Evolutionary conservation across 495 filamentous ascomycete species (phyloP).

Genomic region (Articulospora tetracladia): DNA sequence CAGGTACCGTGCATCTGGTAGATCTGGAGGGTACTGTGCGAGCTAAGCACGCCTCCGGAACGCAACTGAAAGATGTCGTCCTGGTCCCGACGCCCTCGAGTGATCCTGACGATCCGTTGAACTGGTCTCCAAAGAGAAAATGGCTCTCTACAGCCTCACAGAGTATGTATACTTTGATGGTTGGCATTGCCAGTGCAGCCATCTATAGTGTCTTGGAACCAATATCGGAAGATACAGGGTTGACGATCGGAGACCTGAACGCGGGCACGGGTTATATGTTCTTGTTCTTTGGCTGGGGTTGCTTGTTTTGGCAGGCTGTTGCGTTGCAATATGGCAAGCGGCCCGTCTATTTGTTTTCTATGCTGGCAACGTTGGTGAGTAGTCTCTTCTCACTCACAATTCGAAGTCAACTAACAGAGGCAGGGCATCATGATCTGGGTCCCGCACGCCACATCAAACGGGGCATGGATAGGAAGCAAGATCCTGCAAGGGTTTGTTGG

Average conservation of each 20-base stretch:
- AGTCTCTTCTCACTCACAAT: neutral
- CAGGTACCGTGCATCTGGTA: slow-evolving; percentile 31
- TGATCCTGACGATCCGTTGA: slow-evolving; percentile 59
- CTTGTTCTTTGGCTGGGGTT: slow-evolving; percentile 48
- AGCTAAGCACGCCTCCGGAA: slow-evolving; percentile 35
- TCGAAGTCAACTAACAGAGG: neutral
- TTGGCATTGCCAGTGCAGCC: slow-evolving; percentile 26
- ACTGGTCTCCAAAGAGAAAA: slow-evolving; percentile 56
- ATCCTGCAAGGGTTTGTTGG: slow-evolving; percentile 61
- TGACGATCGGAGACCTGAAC: slow-evolving; percentile 30
- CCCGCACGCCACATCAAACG: slow-evolving; percentile 30
- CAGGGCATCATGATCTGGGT: slow-evolving; percentile 19
- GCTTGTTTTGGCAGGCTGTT: slow-evolving; percentile 67
- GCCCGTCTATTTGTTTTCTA: slow-evolving; percentile 55
- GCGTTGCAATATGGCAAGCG: slow-evolving; percentile 65
- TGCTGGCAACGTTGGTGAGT: slow-evolving; percentile 46
- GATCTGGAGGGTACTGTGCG: slow-evolving; percentile 30
- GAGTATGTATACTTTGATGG: slow-evolving; percentile 20
- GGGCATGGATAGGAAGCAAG: slow-evolving; percentile 58
- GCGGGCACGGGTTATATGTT: slow-evolving; percentile 60
- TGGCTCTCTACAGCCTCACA: slow-evolving; percentile 19
- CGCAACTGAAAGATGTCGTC: slow-evolving; percentile 40
- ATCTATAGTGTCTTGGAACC: slow-evolving; percentile 27
- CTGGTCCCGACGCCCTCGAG: slow-evolving; percentile 53
- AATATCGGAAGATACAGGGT: slow-evolving; percentile 32